phyloP scores from a whole-genome alignment of 2,329 filamentous ascomycete genomes.

The Aureobasidium sp. region DNA sequence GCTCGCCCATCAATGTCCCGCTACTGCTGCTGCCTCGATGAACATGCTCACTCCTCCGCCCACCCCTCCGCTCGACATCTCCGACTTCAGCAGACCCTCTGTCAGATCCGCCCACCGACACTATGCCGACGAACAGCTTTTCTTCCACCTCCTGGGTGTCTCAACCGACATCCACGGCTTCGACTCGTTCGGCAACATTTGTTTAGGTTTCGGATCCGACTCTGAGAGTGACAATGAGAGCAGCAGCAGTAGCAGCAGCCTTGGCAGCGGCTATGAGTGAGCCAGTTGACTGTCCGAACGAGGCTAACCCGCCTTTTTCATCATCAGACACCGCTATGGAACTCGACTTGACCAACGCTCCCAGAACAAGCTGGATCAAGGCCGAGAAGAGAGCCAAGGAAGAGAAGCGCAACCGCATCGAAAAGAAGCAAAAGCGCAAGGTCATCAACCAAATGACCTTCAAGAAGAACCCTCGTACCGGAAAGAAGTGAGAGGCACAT shows the following conservation, averaged over 20 bases:
- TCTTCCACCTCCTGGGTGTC: constrained; percentile 31
- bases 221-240: constrained; percentile 9
- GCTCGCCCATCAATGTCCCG: constrained; percentile 7
- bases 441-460: constrained; percentile 32
- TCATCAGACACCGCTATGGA: constrained; percentile 28
- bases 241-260: constrained; percentile 6
- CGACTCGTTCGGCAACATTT: constrained; percentile 24
- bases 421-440: constrained; percentile 29
- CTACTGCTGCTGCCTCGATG: constrained; percentile 11
- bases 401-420: constrained; percentile 25
- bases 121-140: constrained; percentile 24
- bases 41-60: constrained; percentile 14
- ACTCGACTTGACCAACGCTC: constrained; percentile 24
- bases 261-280: constrained; percentile 15
- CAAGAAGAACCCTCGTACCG: constrained; percentile 19
- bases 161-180: constrained; percentile 32
- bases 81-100: constrained; percentile 11
- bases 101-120: constrained; percentile 19
- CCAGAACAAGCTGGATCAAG: constrained; percentile 14
- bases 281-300: constrained; percentile 4
- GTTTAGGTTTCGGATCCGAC: constrained; percentile 26
- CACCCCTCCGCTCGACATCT: constrained; percentile 12
- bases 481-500: constrained; percentile 15
- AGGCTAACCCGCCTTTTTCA: constrained; percentile 12
- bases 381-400: constrained; percentile 19